Conservation (phyloP, 352 stramenopile species). For the Pythium coloratum region DNA sequence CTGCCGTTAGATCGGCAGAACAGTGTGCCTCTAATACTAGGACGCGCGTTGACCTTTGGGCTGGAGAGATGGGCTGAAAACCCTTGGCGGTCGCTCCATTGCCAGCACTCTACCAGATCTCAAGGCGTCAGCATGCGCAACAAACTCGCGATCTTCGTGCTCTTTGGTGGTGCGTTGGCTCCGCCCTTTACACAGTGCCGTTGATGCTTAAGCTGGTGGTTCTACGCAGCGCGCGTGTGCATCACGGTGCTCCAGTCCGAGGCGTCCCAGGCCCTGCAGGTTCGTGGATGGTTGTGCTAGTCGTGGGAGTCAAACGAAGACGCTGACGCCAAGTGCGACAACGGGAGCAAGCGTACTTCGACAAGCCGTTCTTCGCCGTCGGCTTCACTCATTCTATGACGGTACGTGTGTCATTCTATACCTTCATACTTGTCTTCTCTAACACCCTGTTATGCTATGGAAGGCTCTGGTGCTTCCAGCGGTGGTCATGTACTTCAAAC, state of each 20-base stretch:
- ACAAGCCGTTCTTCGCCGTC: constrained; percentile 56
- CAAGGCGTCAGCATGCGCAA: neutral
- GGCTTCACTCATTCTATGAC: constrained; percentile 47
- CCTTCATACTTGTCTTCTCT: constrained; percentile 8
- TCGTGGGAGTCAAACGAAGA: neutral
- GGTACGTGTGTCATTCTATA: neutral
- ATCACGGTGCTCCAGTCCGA: constrained; percentile 22
- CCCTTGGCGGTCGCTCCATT: neutral
- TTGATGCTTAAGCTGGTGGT: neutral
- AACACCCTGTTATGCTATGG: constrained; percentile 11
- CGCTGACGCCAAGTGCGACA: neutral
- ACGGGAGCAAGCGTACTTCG: constrained; percentile 31
- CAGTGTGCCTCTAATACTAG: no score
- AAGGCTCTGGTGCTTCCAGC: constrained; percentile 40
- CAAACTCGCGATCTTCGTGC: constrained; percentile 1
- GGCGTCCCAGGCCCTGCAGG: constrained; percentile 17
- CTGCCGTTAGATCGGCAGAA: no score
- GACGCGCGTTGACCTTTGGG: no score
- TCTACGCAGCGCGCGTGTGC: neutral
- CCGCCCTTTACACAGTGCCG: neutral
- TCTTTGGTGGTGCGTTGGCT: constrained; percentile 2
- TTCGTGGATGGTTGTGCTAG: neutral
- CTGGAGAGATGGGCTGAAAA: no score
- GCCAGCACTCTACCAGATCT: neutral
- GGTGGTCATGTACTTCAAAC: constrained; percentile 33